Conservation (phyloP, 345 rosid genomes). For the Trapa bicornis region DNA sequence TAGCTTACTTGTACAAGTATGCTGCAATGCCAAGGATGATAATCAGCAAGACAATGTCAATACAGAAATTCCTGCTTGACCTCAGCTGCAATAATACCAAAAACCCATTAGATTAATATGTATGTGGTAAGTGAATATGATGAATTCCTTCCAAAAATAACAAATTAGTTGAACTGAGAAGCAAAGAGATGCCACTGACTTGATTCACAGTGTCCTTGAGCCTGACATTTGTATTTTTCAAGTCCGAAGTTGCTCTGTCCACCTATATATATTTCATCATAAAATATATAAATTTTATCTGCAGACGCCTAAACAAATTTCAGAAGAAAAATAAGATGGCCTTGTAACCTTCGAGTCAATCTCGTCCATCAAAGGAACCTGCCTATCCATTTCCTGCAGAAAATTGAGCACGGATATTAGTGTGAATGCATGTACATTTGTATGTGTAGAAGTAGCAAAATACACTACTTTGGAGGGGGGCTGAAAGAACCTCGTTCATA, state of each 20-base stretch:
- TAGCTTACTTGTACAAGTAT: conserved; percentile 90
- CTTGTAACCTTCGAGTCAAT: conserved; percentile 73
- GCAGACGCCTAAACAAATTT: conserved; percentile 6
- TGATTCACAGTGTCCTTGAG: conserved; percentile 90
- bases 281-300: neutral
- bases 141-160: neutral
- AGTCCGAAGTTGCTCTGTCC: conserved; percentile 85
- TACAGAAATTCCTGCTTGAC: conserved; percentile 96
- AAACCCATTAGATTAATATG: conserved; percentile 15
- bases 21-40: conserved; percentile 96
- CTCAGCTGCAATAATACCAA: conserved; percentile 58
- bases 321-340: conserved; percentile 6
- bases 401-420: conserved; percentile 9
- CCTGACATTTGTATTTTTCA: conserved; percentile 92
- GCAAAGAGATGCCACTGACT: conserved; percentile 25
- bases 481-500: conserved; percentile 78
- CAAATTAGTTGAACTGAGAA: neutral
- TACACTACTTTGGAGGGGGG: neutral
- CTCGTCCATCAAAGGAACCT: conserved; percentile 98
- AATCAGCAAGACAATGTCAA: conserved; percentile 75
- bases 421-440: neutral
- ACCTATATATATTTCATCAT: conserved; percentile 30
- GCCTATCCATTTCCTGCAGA: conserved; percentile 85
- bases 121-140: conserved; percentile 5
- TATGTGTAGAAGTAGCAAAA: conserved; percentile 5